These are phyloP conservation scores for Chalaropsis thielavioides DNA, from an alignment of 2,329 filamentous ascomycete species.

Conservation along the genomic window DNA sequence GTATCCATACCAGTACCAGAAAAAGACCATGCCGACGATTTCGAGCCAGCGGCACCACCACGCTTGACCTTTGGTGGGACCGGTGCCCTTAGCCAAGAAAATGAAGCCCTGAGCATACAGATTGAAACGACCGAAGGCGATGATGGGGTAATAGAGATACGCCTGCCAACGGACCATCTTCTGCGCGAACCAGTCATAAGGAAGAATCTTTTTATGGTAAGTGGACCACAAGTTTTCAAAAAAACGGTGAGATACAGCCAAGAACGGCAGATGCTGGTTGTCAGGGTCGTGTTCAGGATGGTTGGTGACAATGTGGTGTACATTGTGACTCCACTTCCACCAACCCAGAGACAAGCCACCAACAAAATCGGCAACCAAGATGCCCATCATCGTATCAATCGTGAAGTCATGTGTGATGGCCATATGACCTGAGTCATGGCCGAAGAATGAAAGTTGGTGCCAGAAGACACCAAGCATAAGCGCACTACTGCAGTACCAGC, in stretches of 20 bases:
- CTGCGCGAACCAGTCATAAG: slow-evolving; percentile 60
- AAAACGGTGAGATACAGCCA: slow-evolving; percentile 73
- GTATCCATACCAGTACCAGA: slow-evolving; percentile 82
- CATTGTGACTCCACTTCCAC: slow-evolving; percentile 96
- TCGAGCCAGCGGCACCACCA: slow-evolving; percentile 80
- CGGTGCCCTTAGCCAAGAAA: slow-evolving; percentile 55
- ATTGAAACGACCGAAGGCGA: slow-evolving; percentile 74
- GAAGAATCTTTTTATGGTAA: slow-evolving; percentile 70
- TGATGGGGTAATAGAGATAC: slow-evolving; percentile 69
- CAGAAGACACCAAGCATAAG: slow-evolving; percentile 69
- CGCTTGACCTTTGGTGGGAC: slow-evolving; percentile 59
- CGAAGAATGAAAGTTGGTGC: slow-evolving; percentile 90
- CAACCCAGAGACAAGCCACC: slow-evolving; percentile 84
- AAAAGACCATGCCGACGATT: slow-evolving; percentile 58
- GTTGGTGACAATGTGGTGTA: slow-evolving; percentile 94
- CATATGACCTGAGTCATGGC: slow-evolving; percentile 94
- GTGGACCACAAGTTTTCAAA: slow-evolving; percentile 59
- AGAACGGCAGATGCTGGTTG: slow-evolving; percentile 81
- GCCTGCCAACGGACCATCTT: slow-evolving; percentile 59
- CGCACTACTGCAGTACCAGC: slow-evolving; percentile 56
- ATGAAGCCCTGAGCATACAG: slow-evolving; percentile 71
- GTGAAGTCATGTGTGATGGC: slow-evolving; percentile 88
- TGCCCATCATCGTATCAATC: slow-evolving; percentile 70
- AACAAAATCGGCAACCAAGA: slow-evolving; percentile 76
- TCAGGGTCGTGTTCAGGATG: slow-evolving; percentile 91